Base-by-base conservation (phyloP, 805 yeast species). In the Myxozyma neotropica region DNA sequence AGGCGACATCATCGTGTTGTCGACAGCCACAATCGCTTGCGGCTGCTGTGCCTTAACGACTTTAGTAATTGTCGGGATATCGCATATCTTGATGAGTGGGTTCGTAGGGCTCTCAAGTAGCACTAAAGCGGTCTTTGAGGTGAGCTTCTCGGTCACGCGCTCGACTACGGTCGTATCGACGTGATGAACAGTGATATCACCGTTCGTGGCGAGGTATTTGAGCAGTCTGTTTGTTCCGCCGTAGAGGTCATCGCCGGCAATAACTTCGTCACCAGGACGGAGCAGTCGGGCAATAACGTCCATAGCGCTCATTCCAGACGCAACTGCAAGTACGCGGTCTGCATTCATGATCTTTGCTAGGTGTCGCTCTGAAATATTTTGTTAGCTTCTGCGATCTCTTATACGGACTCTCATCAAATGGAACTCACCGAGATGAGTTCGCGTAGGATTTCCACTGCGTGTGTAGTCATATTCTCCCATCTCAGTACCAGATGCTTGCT, bases 1-100 rank as follows among this genome's bases (percentile, higher is more conserved):
- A 12, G 97, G 97, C 29, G 96, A 86, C 95, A 92, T 87, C 98
- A 92, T 92, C 59, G 97, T 93, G 78, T 93, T 92, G 75, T 92
- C 97, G 63, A 92, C 92, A 13, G 89, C 96, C 42, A 89, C 85
- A 51, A 86, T 72, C 55, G 87, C 80, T 39, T 85, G 80, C 17
- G 95, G 90, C 70, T 80, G 86, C 43, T 80, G 78, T 44, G 75
- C 72, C 71, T 89, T 94, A 46, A 92, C 91, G 62, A 82, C 78
- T 39, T 77, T 76, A 17, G 91, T 76, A 59, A 91, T 84, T 35
- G 83, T 76, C 61, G 82, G 84, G 54, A 92, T 83, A 72, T 93
- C 96, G 59, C 89, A 85, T 60, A 92, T 88, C 75, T 90, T 89
- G 73, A 91, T 88, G 67, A 91, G 81, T 19, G 98, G 98, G 73